Conservation (phyloP, 345 rosid species). For the Eucalyptus pauciflora region DNA sequence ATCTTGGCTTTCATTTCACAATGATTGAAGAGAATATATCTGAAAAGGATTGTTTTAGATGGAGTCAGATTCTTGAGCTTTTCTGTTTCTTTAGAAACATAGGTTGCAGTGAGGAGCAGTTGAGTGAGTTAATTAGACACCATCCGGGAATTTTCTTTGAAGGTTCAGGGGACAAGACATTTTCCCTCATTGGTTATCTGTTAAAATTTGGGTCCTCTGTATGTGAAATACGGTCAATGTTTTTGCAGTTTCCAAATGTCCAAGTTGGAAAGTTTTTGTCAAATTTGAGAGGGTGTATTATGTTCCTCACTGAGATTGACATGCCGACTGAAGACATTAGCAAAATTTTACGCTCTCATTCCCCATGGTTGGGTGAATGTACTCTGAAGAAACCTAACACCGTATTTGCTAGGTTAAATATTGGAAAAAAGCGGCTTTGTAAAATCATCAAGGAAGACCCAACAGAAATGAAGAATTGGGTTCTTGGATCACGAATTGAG, state of each 20-base stretch:
- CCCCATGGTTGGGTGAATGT: conserved; percentile 36
- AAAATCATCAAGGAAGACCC: conserved; percentile 45
- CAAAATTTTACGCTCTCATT: conserved; percentile 30
- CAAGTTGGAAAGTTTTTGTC: conserved; percentile 26
- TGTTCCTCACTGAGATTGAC: conserved; percentile 33
- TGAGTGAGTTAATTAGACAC: conserved; percentile 33
- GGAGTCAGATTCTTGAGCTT: conserved; percentile 41
- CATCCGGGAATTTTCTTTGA: conserved; percentile 50
- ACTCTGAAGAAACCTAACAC: conserved; percentile 42
- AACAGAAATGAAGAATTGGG: conserved; percentile 37
- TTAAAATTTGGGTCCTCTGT: conserved; percentile 44
- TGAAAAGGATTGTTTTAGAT: conserved; percentile 28
- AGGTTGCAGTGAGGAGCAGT: conserved; percentile 19
- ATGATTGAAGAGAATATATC: conserved; percentile 36
- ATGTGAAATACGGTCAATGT: conserved; percentile 26
- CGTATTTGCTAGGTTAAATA: conserved; percentile 29
- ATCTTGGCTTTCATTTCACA: conserved; percentile 23
- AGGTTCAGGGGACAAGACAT: conserved; percentile 31
- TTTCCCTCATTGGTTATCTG: conserved; percentile 32
- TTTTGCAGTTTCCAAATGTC: conserved; percentile 42
- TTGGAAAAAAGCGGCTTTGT: conserved; percentile 43
- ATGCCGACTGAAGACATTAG: conserved; percentile 43
- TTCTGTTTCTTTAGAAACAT: conserved; percentile 23
- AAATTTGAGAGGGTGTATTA: conserved; percentile 42
- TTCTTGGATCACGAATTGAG: conserved; percentile 16